Conservation (phyloP, 1,139 yeast genomes). For the Blastobotrys arbuscula region DNA sequence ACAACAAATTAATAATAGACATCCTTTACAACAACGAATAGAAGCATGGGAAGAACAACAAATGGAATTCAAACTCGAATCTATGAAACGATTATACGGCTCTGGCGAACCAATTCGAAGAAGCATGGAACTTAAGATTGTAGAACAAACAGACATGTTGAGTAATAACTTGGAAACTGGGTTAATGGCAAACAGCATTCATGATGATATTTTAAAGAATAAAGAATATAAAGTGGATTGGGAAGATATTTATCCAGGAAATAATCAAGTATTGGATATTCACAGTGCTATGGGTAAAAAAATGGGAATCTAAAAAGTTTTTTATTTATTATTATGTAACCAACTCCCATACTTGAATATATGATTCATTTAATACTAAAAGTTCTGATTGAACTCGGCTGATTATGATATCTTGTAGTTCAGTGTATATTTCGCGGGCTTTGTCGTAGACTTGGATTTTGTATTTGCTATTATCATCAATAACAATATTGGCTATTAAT, state of each 20-base stretch:
- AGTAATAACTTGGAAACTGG: constrained; percentile 58
- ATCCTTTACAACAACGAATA: constrained; percentile 77
- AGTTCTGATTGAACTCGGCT: constrained; percentile 50
- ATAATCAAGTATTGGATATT: constrained; percentile 30
- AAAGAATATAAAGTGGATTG: constrained; percentile 76
- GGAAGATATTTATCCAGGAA: constrained; percentile 78
- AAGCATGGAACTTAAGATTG: constrained; percentile 75
- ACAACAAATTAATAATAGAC: constrained; percentile 71
- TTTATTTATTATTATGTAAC: background rate
- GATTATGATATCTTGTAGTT: constrained; percentile 48
- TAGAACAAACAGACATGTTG: constrained; percentile 43
- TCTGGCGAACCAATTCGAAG: constrained; percentile 91
- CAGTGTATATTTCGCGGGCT: constrained; percentile 48
- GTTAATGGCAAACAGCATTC: constrained; percentile 42
- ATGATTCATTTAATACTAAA: constrained; percentile 56
- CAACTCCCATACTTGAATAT: constrained; percentile 62
- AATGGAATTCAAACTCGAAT: constrained; percentile 63
- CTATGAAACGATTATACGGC: constrained; percentile 78
- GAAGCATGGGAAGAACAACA: constrained; percentile 78
- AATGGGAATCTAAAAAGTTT: constrained; percentile 45
- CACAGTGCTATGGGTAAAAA: constrained; percentile 69
- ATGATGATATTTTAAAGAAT: constrained; percentile 71
- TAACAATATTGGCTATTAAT: constrained; percentile 48
- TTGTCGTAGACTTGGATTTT: constrained; percentile 47
- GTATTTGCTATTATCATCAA: constrained; percentile 37